These are phyloP conservation scores for Termitomyces sp. DNA, from an alignment of 768 basidiomycete species.

Conservation along the genomic window DNA sequence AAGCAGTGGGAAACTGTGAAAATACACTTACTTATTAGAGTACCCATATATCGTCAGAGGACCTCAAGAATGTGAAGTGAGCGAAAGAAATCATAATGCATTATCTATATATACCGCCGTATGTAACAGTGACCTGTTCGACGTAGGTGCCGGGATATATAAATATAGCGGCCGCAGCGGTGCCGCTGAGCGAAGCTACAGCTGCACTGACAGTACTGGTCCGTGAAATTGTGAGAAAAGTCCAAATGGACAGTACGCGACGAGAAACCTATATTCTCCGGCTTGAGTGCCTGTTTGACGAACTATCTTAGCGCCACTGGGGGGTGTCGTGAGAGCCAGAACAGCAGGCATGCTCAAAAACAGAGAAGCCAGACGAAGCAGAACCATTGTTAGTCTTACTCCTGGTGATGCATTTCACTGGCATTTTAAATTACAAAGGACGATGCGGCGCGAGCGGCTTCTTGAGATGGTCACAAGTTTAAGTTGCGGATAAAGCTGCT, in stretches of 20 bases:
- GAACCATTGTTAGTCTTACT: neutral
- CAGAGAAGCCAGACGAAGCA: conserved; percentile 9
- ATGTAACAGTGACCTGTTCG: conserved; percentile 22
- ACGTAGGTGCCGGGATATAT: conserved; percentile 23
- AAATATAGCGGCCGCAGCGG: conserved; percentile 15
- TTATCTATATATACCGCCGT: conserved; percentile 1
- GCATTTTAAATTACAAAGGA: neutral
- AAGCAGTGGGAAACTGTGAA: neutral
- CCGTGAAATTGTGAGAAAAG: neutral
- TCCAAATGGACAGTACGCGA: neutral
- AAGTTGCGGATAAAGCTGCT: conserved; percentile 33
- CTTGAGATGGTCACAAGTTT: conserved; percentile 5
- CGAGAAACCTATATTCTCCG: conserved; percentile 19
- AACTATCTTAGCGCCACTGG: conserved; percentile 22
- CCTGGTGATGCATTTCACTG: neutral
- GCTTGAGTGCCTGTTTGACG: conserved; percentile 17
- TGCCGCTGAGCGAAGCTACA: conserved; percentile 18
- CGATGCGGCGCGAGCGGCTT: neutral
- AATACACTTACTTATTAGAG: conserved; percentile 15
- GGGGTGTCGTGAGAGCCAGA: conserved; percentile 16
- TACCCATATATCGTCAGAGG: conserved; percentile 20
- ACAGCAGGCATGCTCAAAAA: conserved; percentile 11
- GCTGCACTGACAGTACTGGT: conserved; percentile 19
- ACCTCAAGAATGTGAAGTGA: neutral
- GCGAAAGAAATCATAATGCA: neutral